Evolutionary conservation across 768 basidiomycete species (phyloP).

Genomic region (Leccinum subgranulosum): DNA sequence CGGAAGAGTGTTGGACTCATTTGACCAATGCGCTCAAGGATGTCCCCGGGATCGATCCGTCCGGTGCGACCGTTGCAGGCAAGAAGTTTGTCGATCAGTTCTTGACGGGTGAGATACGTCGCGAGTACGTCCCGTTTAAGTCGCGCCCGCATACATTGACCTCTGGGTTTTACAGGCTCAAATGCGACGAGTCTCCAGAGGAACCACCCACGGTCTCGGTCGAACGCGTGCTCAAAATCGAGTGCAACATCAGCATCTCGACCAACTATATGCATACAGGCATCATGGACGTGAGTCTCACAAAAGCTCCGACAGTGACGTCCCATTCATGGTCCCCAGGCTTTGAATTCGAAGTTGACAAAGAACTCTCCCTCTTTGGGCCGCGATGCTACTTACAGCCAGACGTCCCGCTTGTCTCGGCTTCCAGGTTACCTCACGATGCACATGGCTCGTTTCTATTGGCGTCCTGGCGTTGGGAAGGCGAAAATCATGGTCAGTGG

Average conservation of each 20-base stretch:
- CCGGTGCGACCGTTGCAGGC: conserved; percentile 29
- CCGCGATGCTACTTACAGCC: conserved; percentile 77
- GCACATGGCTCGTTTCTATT: conserved; percentile 96
- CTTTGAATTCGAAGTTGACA: conserved; percentile 81
- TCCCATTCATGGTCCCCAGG: conserved; percentile 41
- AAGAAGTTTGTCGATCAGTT: conserved; percentile 77
- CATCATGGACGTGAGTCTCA: conserved; percentile 64
- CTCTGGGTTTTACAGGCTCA: conserved; percentile 49
- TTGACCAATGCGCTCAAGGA: conserved; percentile 36
- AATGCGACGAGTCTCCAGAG: conserved; percentile 77
- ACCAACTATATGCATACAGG: conserved; percentile 91
- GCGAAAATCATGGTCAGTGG: conserved; percentile 88
- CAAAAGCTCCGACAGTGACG: background rate
- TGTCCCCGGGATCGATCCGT: conserved; percentile 47
- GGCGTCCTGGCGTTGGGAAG: conserved; percentile 91
- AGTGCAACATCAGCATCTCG: conserved; percentile 83
- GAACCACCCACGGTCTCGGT: conserved; percentile 61
- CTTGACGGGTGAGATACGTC: conserved; percentile 72
- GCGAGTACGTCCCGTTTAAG: conserved; percentile 45
- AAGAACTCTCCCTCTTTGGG: conserved; percentile 80
- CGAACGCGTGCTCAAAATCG: conserved; percentile 83
- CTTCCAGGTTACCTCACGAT: conserved; percentile 84
- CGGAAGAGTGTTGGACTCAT: conserved; percentile 85
- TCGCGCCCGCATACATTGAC: conserved; percentile 13
- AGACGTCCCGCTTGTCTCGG: conserved; percentile 76